These are phyloP conservation scores for Coemansia sp. DNA, from an alignment of 192 early-diverging fungal genomes.

Conservation along the genomic window DNA sequence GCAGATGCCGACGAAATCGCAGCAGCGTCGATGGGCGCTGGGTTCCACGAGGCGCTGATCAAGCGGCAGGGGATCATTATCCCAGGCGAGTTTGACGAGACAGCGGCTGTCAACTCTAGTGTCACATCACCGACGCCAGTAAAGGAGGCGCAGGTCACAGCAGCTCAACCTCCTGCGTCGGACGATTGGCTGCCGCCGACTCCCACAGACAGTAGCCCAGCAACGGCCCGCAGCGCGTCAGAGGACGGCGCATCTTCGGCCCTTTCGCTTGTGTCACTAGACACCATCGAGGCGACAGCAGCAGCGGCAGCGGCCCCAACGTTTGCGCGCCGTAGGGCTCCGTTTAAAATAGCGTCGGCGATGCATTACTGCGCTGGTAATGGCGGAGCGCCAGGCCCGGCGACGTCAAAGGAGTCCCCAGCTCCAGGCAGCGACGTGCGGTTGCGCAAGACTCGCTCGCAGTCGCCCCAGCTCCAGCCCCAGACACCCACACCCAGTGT, in stretches of 20 bases:
- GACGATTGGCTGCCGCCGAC: conserved; percentile 17
- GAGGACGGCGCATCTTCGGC: conserved; percentile 8
- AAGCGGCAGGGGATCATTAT: conserved; percentile 31
- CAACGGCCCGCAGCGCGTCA: conserved; percentile 16
- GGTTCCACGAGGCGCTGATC: conserved; percentile 1
- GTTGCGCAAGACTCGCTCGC: conserved; percentile 22
- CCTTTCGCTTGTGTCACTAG: not conserved
- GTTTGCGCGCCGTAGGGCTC: conserved; percentile 12
- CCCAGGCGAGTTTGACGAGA: conserved; percentile 10
- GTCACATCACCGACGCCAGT: conserved; percentile 9
- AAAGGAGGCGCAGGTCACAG: conserved; percentile 18
- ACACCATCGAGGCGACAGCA: not conserved
- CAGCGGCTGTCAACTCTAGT: not conserved
- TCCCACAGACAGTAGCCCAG: conserved; percentile 34
- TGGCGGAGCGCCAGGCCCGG: not conserved
- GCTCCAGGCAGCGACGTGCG: not conserved
- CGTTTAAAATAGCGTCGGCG: conserved; percentile 15
- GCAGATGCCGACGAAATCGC: conserved; percentile 15
- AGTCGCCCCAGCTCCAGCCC: conserved; percentile 15
- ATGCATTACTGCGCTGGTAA: not conserved
- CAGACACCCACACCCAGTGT: not conserved
- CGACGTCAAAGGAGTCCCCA: not conserved
- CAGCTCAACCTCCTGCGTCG: not conserved
- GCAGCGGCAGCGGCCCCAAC: not conserved
- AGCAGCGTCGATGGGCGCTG: not conserved